Evolutionary conservation across 2,329 filamentous ascomycete genomes (phyloP), one percentile per base, ranked within the genome.

Genomic region (Nakataea oryzae): DNA sequence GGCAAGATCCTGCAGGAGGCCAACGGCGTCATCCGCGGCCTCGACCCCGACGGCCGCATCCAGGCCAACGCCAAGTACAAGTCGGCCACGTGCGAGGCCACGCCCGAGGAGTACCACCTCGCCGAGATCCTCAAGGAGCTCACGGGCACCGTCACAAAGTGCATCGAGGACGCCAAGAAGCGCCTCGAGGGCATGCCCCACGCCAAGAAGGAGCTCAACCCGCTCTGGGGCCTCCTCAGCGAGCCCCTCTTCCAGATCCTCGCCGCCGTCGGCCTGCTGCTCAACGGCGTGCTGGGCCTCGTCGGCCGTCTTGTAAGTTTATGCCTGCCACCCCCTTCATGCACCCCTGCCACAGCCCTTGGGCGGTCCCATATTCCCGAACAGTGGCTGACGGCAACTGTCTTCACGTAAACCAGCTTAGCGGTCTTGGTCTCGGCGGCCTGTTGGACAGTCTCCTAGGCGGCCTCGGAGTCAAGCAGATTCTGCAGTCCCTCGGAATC

Each of bases 191-290:
- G 90, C 71, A 95, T 96, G 90, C 92, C 93, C 7, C 89, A 96
- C 67, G 93, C 91, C 56, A 96, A 96, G 87, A 93, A 96, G 82
- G 87, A 93, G 79, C 82, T 96, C 64, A 96, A 93, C 78, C 92
- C 93, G 13, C 85, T 97, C 32, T 96, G 92, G 91, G 86, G 80
- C 32, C 79, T 96, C 59, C 79, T 95, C 17, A 86, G 86, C 47
- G 91, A 96, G 80, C 93, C 93, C 13, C 79, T 96, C 27, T 91
- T 92, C 82, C 93, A 97, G 81, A 96, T 96, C 72, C 83, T 96
- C 59, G 91, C 92, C 11, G 92, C 90, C 13, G 92, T 96, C 57
- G 93, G 93, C 27, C 77, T 96, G 63, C 75, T 96, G 65, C 80
- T 97, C 64, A 87, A 81, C 60, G 92, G 93, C 73, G 92, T 97